Evolutionary conservation across 2,329 filamentous ascomycete species (phyloP).

Genomic region (Epichloe scottii): DNA sequence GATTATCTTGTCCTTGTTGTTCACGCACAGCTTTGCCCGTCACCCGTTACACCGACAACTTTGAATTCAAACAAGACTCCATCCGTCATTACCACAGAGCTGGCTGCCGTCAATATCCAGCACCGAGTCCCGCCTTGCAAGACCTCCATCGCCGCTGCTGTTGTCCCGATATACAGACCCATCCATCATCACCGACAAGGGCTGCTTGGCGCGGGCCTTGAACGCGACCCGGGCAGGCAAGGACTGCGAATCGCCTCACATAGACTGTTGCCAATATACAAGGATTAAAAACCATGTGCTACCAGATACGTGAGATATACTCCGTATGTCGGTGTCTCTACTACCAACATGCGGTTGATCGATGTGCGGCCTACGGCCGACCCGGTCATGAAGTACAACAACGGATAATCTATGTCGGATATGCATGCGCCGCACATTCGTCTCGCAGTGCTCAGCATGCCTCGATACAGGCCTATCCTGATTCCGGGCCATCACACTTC

Average conservation of each 20-base stretch:
- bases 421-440: constrained; percentile 45
- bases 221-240: background rate
- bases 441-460: constrained; percentile 26
- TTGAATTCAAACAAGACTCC: background rate
- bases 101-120: background rate
- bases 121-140: background rate
- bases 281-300: constrained; percentile 54
- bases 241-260: background rate
- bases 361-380: constrained; percentile 63
- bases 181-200: background rate
- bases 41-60: too few species aligned
- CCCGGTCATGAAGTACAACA: constrained; percentile 60
- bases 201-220: background rate
- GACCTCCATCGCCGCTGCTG: background rate
- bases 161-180: constrained; percentile 1
- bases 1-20: constrained; percentile 5
- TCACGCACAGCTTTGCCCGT: background rate
- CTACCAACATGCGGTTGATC: constrained; percentile 76
- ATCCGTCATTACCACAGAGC: background rate
- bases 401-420: constrained; percentile 71
- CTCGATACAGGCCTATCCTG: constrained; percentile 33
- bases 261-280: background rate
- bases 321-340: constrained; percentile 80
- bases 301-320: constrained; percentile 75
- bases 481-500: constrained; percentile 42